Conservation (phyloP, 192 early-diverging fungal genomes). For the Funneliformis geosporum region DNA sequence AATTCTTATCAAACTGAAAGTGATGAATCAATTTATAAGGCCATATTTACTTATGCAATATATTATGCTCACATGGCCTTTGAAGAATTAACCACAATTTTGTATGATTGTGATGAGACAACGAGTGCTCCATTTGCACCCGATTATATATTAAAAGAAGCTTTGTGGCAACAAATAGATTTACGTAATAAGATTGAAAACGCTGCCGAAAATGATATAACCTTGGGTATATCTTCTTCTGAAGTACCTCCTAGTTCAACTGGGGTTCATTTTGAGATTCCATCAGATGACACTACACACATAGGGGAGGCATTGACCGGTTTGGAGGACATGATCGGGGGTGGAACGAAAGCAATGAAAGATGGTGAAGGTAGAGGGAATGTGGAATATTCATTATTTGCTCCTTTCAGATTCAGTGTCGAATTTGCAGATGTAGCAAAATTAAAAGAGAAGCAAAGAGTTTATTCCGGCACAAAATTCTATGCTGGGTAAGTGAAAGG, state of each 20-base stretch:
- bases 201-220: conserved; percentile 37
- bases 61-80: conserved; percentile 60
- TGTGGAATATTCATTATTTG: conserved; percentile 42
- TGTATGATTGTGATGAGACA: conserved; percentile 42
- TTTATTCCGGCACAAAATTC: conserved; percentile 50
- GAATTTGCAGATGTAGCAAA: conserved; percentile 45
- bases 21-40: conserved; percentile 35
- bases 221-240: conserved; percentile 34
- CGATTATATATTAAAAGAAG: conserved; percentile 44
- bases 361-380: conserved; percentile 33
- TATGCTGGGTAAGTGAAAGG: conserved; percentile 51
- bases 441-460: conserved; percentile 42
- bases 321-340: conserved; percentile 32
- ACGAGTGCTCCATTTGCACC: conserved; percentile 38
- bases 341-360: conserved; percentile 33
- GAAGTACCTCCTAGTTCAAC: conserved; percentile 20
- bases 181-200: conserved; percentile 47
- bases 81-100: conserved; percentile 50
- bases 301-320: conserved; percentile 29
- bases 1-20: background rate
- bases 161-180: conserved; percentile 57
- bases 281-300: conserved; percentile 29
- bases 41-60: conserved; percentile 44
- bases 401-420: conserved; percentile 57
- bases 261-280: conserved; percentile 30